Conservation (phyloP, 1,139 yeast genomes). For the Zhuliangozyma blackwelliae region DNA sequence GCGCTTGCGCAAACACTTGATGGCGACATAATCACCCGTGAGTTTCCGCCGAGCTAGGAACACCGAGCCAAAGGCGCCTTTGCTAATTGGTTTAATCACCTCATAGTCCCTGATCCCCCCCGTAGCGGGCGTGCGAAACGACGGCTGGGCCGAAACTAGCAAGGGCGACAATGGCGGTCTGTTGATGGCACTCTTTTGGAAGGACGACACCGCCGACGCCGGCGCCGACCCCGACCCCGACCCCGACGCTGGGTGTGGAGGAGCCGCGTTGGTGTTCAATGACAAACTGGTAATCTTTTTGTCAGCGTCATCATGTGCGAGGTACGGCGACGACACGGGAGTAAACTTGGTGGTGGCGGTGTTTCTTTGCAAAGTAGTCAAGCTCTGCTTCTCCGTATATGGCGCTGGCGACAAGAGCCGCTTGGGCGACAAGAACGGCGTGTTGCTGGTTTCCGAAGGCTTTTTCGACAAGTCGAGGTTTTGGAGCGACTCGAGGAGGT, state of each 20-base stretch:
- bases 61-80: constrained; percentile 97
- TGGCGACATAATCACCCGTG: constrained; percentile 95
- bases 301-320: constrained; percentile 6
- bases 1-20: constrained; percentile 86
- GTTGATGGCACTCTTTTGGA: constrained; percentile 14
- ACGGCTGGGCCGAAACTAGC: constrained; percentile 57
- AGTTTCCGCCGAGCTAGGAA: constrained; percentile 75
- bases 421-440: constrained; percentile 46
- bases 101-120: constrained; percentile 79
- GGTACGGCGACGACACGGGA: constrained; percentile 11
- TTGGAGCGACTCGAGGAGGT: constrained; percentile 24
- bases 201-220: constrained; percentile 5
- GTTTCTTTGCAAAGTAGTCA: constrained; percentile 56
- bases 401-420: constrained; percentile 55
- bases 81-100: constrained; percentile 86
- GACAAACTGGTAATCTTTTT: constrained; percentile 13
- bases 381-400: constrained; percentile 41
- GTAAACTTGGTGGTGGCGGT: constrained; percentile 8
- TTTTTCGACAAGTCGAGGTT: constrained; percentile 24
- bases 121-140: constrained; percentile 52
- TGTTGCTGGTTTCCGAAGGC: constrained; percentile 15
- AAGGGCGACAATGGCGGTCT: constrained; percentile 81
- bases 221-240: too few relatives aligned
- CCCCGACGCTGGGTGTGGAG: too few relatives aligned
- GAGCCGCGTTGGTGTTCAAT: constrained; percentile 4